Conservation (phyloP, 1,139 yeast genomes). For the Geotrichum restrictum region DNA sequence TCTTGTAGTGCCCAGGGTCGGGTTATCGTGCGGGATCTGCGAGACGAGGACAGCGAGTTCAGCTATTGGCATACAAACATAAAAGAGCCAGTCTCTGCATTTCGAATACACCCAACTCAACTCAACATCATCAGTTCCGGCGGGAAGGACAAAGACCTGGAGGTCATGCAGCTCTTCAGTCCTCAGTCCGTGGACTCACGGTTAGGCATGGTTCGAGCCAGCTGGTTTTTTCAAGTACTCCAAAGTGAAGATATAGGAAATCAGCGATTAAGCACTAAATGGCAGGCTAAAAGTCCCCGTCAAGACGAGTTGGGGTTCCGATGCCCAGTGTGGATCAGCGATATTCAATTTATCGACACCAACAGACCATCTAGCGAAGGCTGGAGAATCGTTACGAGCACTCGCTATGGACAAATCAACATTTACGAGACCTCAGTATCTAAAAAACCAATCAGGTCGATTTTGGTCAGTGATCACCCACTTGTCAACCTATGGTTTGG, state of each 20-base stretch:
- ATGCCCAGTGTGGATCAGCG: conserved; percentile 38
- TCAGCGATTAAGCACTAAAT: conserved; percentile 24
- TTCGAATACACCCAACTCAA: conserved; percentile 38
- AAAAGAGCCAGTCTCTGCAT: conserved; percentile 42
- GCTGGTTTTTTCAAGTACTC: conserved; percentile 10
- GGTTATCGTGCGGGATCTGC: conserved; percentile 45
- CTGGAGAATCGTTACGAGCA: conserved; percentile 34
- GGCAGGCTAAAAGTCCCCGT: conserved; percentile 34
- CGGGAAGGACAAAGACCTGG: conserved; percentile 47
- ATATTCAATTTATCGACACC: conserved; percentile 34
- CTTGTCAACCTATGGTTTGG: conserved; percentile 30
- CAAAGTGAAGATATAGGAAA: conserved; percentile 2
- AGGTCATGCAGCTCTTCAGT: conserved; percentile 27
- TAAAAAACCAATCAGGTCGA: conserved; percentile 32
- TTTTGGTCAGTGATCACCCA: conserved; percentile 33
- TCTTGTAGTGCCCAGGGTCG: conserved; percentile 48
- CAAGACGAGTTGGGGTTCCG: conserved; percentile 26
- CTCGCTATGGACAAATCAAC: conserved; percentile 37
- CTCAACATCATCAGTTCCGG: conserved; percentile 41
- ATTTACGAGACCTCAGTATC: conserved; percentile 35
- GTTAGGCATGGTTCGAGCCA: conserved; percentile 9
- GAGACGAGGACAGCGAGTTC: conserved; percentile 35
- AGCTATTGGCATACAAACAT: conserved; percentile 28
- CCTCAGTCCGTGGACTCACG: conserved; percentile 9
- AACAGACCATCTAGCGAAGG: conserved; percentile 29